Conservation (phyloP, 495 filamentous ascomycete species). For the Oidiodendron maius region DNA sequence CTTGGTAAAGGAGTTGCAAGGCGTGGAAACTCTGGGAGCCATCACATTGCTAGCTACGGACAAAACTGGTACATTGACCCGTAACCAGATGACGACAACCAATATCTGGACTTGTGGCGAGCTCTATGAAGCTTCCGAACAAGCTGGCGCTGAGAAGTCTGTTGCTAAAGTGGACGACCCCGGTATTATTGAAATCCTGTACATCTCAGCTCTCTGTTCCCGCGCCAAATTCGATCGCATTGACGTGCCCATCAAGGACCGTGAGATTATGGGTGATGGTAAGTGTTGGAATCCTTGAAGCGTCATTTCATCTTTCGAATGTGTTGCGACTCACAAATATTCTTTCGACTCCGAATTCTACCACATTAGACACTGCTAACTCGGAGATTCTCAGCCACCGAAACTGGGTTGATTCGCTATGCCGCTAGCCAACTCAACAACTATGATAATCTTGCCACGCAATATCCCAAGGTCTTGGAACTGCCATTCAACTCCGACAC, state of each 20-base stretch:
- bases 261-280: constrained; percentile 28
- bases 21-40: constrained; percentile 28
- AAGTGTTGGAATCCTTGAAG: too few species aligned
- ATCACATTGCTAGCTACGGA: constrained; percentile 39
- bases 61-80: constrained; percentile 51
- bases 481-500: constrained; percentile 34
- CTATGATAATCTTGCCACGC: constrained; percentile 3
- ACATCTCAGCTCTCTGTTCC: constrained; percentile 27
- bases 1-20: constrained; percentile 27
- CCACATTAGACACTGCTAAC: too few species aligned
- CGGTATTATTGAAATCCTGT: constrained; percentile 24
- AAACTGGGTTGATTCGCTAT: constrained; percentile 26
- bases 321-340: too few species aligned
- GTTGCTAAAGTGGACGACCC: constrained; percentile 20
- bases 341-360: too few species aligned
- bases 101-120: constrained; percentile 31
- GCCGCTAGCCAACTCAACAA: constrained; percentile 19
- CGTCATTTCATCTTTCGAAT: too few species aligned
- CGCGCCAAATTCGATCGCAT: constrained; percentile 26
- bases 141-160: constrained; percentile 17
- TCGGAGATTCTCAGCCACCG: too few species aligned
- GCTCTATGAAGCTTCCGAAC: constrained; percentile 27
- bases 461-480: constrained; percentile 20
- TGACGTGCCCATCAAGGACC: constrained; percentile 23
- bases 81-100: constrained; percentile 45